phyloP scores from a whole-genome alignment of 2,329 filamentous ascomycete genomes.

The Sporothrix brasiliensis region DNA sequence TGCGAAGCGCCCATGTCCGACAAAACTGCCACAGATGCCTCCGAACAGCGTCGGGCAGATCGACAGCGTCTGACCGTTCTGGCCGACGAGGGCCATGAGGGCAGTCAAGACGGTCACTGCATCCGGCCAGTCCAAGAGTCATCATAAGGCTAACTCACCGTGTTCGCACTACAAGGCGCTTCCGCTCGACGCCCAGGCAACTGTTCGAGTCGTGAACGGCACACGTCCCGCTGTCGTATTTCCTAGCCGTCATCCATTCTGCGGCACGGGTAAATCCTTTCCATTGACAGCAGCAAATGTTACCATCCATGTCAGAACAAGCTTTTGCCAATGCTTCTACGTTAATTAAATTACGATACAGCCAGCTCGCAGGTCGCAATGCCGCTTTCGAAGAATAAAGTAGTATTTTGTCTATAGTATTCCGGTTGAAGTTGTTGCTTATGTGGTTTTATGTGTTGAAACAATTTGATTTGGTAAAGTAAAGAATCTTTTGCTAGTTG shows the following conservation, averaged over 20 bases:
- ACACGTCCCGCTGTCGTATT: neutral
- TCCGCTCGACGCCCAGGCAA: too few species aligned
- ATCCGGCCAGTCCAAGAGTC: too few species aligned
- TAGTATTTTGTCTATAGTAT: neutral
- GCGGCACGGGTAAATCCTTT: slow-evolving; percentile 7
- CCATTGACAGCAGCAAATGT: neutral
- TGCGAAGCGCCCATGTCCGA: slow-evolving; percentile 31
- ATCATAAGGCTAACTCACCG: too few species aligned
- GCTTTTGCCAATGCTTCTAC: neutral
- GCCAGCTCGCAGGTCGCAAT: neutral
- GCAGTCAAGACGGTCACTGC: slow-evolving; percentile 16
- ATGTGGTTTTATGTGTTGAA: neutral
- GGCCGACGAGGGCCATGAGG: slow-evolving; percentile 25
- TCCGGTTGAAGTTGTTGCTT: neutral
- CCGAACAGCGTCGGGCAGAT: slow-evolving; percentile 19
- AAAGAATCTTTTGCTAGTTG: slow-evolving; percentile 6
- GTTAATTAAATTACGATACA: neutral
- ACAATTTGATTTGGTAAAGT: neutral
- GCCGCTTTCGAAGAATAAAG: neutral
- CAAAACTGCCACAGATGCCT: slow-evolving; percentile 21
- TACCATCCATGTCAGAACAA: neutral
- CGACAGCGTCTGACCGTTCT: slow-evolving; percentile 25
- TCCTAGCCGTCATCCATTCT: neutral
- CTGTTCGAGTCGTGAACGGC: neutral
- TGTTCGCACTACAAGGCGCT: too few species aligned